Base-by-base conservation (phyloP, 768 basidiomycete species). In the Dacryopinax primogenitus region DNA sequence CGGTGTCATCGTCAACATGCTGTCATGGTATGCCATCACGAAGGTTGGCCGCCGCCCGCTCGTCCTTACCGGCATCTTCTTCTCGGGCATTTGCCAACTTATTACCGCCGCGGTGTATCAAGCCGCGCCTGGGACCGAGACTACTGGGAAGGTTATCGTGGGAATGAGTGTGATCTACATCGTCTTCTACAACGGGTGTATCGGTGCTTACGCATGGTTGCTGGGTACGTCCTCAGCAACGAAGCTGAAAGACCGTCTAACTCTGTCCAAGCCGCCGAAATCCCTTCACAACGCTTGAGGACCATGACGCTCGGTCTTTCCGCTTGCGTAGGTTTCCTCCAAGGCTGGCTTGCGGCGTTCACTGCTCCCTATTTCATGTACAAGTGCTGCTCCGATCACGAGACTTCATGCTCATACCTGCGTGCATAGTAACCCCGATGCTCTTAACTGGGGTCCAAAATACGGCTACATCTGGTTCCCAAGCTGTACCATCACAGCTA, bases 391-490 rank as follows among this genome's bases (percentile, higher is more conserved):
- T 44, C 41, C 11, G 11, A 18, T 9, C 23, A n/a, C n/a, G n/a
- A n/a, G 18, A 6, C 51, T 4, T 6, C 12, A 6, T 28, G 32
- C 13, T 32, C 26, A 3, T 9, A 30, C 51, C 32, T 18, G 26
- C 3, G 9, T 6, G 23, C 32, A 6, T 4, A 58, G 51, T 21
- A 58, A 58, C 51, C 51, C 51, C 4, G 51, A 13, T 23, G 51
- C 26, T 30, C 51, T 58, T 6, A 58, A 58, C 26, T 58, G 51
- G 51, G 51, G 51, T 30, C 51, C 51, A 3, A 58, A 58, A 30
- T 58, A 58, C 26, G 51, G 69, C 45, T 64, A 71, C 64, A 71
- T 73, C 67, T 72, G 69, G 68, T 66, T 41, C 11, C 45, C 45
- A 16, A 26, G 32, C 21, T n/a, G 32, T 33, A 39, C 36, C 35